phyloP scores from a whole-genome alignment of 116 monocot genomes.

The Trichopus zeylanicus region DNA sequence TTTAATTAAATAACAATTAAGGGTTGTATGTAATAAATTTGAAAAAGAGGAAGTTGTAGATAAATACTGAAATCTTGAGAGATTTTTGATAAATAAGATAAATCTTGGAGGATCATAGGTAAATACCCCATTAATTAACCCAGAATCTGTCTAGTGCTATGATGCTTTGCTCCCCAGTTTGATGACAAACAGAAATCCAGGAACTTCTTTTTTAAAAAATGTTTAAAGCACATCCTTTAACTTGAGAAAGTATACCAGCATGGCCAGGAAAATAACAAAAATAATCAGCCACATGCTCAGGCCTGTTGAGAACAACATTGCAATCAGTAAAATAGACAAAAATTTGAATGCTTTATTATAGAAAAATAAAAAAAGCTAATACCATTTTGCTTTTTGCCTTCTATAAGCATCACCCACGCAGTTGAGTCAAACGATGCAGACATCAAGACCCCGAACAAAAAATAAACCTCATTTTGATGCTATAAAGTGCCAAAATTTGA shows the following conservation, averaged over 20 bases:
- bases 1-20: too few species aligned
- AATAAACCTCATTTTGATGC: background rate
- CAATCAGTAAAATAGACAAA: background rate
- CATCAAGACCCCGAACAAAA: conserved; percentile 44
- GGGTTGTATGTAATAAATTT: too few species aligned
- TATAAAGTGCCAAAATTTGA: conserved; percentile 10
- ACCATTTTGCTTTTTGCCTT: conserved; percentile 35
- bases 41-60: too few species aligned
- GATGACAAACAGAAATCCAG: background rate
- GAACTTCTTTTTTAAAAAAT: background rate
- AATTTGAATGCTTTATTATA: background rate
- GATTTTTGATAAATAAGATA: too few species aligned
- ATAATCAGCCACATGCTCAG: conserved; percentile 22
- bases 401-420: conserved; percentile 50
- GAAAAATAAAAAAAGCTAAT: background rate
- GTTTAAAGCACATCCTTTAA: background rate
- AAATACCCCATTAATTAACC: too few species aligned
- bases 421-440: conserved; percentile 80
- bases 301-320: conserved; percentile 18
- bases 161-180: background rate
- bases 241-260: conserved; percentile 26
- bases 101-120: too few species aligned
- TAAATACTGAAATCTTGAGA: too few species aligned
- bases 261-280: conserved; percentile 30
- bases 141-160: too few species aligned